phyloP scores from a whole-genome alignment of 139 green algal species.

The Tetradesmus lagerheimii region DNA sequence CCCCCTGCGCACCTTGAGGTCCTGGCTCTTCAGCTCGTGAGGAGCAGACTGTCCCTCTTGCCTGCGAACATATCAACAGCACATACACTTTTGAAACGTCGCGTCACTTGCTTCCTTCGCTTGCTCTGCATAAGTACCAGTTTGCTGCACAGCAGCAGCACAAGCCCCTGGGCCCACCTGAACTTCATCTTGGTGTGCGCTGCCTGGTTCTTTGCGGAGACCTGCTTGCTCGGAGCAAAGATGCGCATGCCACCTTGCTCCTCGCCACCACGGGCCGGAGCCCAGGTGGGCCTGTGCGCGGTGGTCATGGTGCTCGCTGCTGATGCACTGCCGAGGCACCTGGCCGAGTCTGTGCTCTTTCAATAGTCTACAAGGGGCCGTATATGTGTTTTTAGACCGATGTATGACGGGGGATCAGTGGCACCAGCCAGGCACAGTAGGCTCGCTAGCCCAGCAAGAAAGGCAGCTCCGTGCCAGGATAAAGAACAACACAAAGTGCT shows the following conservation, averaged over 20 bases:
- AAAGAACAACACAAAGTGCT: background rate
- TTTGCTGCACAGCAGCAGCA: constrained; percentile 61
- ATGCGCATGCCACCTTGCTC: constrained; percentile 88
- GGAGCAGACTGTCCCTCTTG: constrained; percentile 71
- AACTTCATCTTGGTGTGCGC: constrained; percentile 88
- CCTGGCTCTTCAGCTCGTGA: constrained; percentile 63
- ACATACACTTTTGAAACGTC: background rate
- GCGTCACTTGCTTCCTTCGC: background rate
- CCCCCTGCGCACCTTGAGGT: constrained; percentile 55
- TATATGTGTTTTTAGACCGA: background rate
- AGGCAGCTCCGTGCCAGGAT: too few relatives aligned
- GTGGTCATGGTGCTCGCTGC: constrained; percentile 74
- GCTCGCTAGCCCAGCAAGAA: background rate
- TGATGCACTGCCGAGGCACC: background rate
- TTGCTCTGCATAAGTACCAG: background rate
- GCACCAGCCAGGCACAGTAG: background rate
- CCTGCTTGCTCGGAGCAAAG: constrained; percentile 73
- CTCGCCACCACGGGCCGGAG: constrained; percentile 84
- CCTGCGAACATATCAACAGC: constrained; percentile 34
- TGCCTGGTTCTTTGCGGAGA: constrained; percentile 79
- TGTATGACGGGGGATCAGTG: background rate
- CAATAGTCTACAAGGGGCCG: background rate
- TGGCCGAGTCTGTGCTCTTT: background rate
- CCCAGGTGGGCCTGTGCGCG: constrained; percentile 90
- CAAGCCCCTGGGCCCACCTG: constrained; percentile 83